A percentile compares a stretch with the other conserved stretches of the same genome.
phyloP scores from a whole-genome alignment of 2,329 filamentous ascomycete species.

The Hypoxylon sp. region DNA sequence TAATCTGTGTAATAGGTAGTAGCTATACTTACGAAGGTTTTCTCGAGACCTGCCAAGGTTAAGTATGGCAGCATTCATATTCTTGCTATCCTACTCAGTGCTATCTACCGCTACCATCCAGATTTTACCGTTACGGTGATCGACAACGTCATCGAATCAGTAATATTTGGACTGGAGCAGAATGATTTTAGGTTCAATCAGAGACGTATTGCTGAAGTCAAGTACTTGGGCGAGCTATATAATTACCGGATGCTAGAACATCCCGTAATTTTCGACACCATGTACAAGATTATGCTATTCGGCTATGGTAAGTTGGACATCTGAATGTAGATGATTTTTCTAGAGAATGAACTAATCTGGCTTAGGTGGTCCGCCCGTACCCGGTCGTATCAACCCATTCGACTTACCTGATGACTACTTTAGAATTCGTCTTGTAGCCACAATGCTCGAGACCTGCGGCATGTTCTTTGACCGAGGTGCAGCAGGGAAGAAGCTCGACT shows the following conservation, averaged over 20 bases:
- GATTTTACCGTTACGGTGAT: conserved; percentile 92
- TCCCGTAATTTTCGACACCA: conserved; percentile 91
- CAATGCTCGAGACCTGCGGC: conserved; percentile 92
- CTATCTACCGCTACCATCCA: conserved; percentile 91
- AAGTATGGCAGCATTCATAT: conserved; percentile 98
- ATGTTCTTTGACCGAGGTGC: conserved; percentile 95
- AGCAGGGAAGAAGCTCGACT: conserved; percentile 97
- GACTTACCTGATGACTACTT: conserved; percentile 97
- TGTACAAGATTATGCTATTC: conserved; percentile 95
- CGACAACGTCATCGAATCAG: conserved; percentile 90
- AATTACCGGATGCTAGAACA: conserved; percentile 98
- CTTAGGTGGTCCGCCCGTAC: conserved; percentile 82
- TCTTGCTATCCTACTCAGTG: conserved; percentile 88
- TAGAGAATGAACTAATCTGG: conserved; percentile 31
- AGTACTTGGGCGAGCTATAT: conserved; percentile 96
- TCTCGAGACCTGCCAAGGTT: conserved; percentile 96
- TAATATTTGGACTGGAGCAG: conserved; percentile 88
- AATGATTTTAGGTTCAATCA: conserved; percentile 99
- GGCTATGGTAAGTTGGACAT: conserved; percentile 75
- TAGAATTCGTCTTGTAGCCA: conserved; percentile 90
- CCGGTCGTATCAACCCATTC: conserved; percentile 81
- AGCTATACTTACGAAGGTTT: conserved; percentile 86
- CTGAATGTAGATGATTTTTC: background rate
- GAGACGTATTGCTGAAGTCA: conserved; percentile 92
- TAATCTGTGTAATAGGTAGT: conserved; percentile 69